Base-by-base conservation (phyloP, 2,329 filamentous ascomycete species). In the Verticillium isaacii region DNA sequence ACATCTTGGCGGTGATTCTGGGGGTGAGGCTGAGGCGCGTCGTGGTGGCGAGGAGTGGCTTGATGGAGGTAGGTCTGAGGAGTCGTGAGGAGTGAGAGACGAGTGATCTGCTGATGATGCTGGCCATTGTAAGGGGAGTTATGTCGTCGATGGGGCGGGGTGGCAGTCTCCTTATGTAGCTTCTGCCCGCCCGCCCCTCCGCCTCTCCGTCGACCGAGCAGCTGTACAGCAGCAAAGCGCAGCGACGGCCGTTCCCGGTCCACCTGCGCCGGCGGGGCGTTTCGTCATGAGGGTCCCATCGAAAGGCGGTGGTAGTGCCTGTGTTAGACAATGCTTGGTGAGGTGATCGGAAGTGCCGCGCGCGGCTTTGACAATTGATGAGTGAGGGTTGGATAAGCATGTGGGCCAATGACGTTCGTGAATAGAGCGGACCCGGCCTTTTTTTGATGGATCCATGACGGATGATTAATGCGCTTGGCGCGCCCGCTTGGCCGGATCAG, bases 1-100 rank as follows among this genome's bases (percentile, higher is more conserved):
- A 73, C 78, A 81, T 82, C 69, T 72, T 78, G 74, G 68, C 63
- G 64, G 74, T 65, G 61, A 66, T 64, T 60, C 70, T 68, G 63
- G 67, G 68, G 62, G 63, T 66, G 66, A 64, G 62, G 60, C 64
- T 61, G 41, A 23, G 8, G 19, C 32, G 54, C 34, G 52, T 60
- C 55, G 64, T 63, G 45, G 41, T 60, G 54, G 58, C 32, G 34
- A 61, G 56, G 41, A 29, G 29, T 29, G 61, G 25, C 60, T 59
- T 52, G 39, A n/a, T 23, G 41, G 37, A 58, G 56, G 45, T 45
- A 34, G 65, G 36, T 59, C 39, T 37, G 12, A 60, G 41, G 19
- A 60, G 52, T 56, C 59, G 56, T 60, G 52, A 60, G 36, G 61
- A 29, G 15, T 59, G 57, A 19, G 32, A 37, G 19, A 59, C 6